Conservation (phyloP, 495 filamentous ascomycete genomes). For the Cudoniella acicularis region DNA sequence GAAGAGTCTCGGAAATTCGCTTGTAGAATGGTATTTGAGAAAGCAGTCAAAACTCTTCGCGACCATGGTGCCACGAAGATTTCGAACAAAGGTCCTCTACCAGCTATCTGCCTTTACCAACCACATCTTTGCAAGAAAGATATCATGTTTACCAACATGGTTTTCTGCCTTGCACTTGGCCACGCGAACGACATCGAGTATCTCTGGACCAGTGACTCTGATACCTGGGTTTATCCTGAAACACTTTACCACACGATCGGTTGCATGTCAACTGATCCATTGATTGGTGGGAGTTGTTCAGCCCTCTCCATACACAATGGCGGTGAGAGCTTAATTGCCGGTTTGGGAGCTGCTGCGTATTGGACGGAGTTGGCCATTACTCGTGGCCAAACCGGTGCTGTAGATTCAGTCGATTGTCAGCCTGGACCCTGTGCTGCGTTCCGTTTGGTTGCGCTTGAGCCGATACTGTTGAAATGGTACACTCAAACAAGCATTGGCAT, state of each 20-base stretch:
- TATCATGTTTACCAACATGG: slow-evolving; percentile 35
- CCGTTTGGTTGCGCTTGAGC: slow-evolving; percentile 28
- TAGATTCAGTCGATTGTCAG: slow-evolving; percentile 28
- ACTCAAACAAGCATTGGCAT: slow-evolving; percentile 30
- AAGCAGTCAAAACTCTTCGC: slow-evolving; percentile 1
- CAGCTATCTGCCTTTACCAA: slow-evolving; percentile 29
- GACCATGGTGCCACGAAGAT: not conserved
- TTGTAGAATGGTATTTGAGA: slow-evolving; percentile 5
- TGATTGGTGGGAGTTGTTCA: slow-evolving; percentile 30
- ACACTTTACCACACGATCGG: slow-evolving; percentile 30
- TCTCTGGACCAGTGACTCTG: slow-evolving; percentile 34
- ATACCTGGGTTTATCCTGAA: slow-evolving; percentile 29
- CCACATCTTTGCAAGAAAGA: slow-evolving; percentile 34
- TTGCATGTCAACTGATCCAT: slow-evolving; percentile 28
- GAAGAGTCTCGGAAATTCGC: slow-evolving; percentile 7
- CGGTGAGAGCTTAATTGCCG: slow-evolving; percentile 25
- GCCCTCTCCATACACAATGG: slow-evolving; percentile 32
- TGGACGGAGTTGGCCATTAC: slow-evolving; percentile 34
- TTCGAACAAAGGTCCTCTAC: slow-evolving; percentile 11
- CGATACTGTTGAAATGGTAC: slow-evolving; percentile 31
- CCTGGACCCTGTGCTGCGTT: slow-evolving; percentile 33
- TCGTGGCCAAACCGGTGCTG: slow-evolving; percentile 25
- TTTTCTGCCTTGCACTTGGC: slow-evolving; percentile 31
- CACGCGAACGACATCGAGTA: slow-evolving; percentile 32
- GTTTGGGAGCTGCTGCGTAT: slow-evolving; percentile 31